Conservation (phyloP, 768 basidiomycete species). For the Pulveroboletus ravenelii region DNA sequence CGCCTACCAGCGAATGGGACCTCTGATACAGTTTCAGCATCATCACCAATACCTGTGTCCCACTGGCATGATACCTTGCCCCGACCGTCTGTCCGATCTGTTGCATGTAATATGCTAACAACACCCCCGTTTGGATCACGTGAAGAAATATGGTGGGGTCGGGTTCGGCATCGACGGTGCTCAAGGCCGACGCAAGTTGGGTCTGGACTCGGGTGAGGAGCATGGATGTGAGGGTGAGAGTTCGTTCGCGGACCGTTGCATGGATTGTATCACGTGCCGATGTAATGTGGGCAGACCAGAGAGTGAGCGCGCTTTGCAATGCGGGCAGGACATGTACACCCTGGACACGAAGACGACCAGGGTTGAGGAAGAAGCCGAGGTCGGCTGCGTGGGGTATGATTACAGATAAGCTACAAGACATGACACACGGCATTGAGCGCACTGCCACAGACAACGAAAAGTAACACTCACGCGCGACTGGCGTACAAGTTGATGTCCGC, state of each 20-base stretch:
- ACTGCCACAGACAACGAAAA: background rate
- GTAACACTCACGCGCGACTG: slow-evolving; percentile 10
- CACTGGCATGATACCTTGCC: slow-evolving; percentile 52
- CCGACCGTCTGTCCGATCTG: slow-evolving; percentile 54
- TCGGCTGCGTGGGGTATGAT: slow-evolving; percentile 55
- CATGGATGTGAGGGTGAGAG: slow-evolving; percentile 6
- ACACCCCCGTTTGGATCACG: slow-evolving; percentile 56
- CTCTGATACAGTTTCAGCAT: slow-evolving; percentile 44
- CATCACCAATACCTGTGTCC: slow-evolving; percentile 43
- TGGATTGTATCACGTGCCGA: slow-evolving; percentile 30
- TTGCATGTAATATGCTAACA: slow-evolving; percentile 65
- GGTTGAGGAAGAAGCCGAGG: slow-evolving; percentile 65
- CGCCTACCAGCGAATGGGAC: background rate
- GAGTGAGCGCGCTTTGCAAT: slow-evolving; percentile 44
- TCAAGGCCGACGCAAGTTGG: slow-evolving; percentile 41
- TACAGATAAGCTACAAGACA: slow-evolving; percentile 15
- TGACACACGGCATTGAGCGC: background rate
- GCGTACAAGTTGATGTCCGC: background rate
- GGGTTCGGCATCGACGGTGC: slow-evolving; percentile 30
- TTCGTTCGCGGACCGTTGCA: slow-evolving; percentile 23
- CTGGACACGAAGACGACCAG: slow-evolving; percentile 41
- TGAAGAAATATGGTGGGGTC: slow-evolving; percentile 42
- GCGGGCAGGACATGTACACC: slow-evolving; percentile 43
- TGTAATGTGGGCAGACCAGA: slow-evolving; percentile 53
- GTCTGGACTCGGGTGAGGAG: slow-evolving; percentile 48